These are phyloP conservation scores for Termitomyces titanicus DNA, from an alignment of 768 basidiomycete species.

Conservation along the genomic window DNA sequence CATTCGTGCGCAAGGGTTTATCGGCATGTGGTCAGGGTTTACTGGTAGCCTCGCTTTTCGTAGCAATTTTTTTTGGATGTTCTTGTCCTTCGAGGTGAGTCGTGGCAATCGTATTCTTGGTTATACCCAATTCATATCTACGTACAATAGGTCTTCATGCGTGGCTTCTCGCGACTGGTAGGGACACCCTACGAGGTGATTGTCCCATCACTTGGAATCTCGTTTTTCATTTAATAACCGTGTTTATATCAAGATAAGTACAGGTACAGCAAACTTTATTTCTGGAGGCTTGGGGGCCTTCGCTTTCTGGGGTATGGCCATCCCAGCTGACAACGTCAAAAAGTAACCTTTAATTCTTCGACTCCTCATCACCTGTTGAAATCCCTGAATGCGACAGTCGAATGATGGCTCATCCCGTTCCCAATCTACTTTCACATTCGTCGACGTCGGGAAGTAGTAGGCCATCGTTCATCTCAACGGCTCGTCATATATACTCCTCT, in stretches of 20 bases:
- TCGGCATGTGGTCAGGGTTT: slow-evolving; percentile 74
- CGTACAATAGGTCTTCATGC: slow-evolving; percentile 49
- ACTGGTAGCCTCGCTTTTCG: slow-evolving; percentile 70
- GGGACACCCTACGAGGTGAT: slow-evolving; percentile 61
- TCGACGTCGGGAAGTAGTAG: slow-evolving; percentile 23
- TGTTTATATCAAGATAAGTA: slow-evolving; percentile 45
- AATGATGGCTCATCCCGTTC: slow-evolving; percentile 60
- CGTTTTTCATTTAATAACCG: background rate
- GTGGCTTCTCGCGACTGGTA: slow-evolving; percentile 48
- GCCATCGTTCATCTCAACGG: slow-evolving; percentile 48
- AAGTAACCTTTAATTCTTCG: slow-evolving; percentile 44
- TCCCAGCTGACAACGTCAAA: slow-evolving; percentile 80
- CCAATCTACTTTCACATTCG: slow-evolving; percentile 35
- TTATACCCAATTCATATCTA: slow-evolving; percentile 15
- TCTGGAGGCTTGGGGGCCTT: slow-evolving; percentile 63
- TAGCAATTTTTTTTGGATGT: slow-evolving; percentile 79
- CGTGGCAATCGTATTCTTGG: background rate
- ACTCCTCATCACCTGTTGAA: slow-evolving; percentile 8
- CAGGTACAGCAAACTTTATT: slow-evolving; percentile 58
- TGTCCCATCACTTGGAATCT: background rate
- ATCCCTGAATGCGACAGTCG: slow-evolving; percentile 36
- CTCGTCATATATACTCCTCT: slow-evolving; percentile 47
- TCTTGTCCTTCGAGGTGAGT: slow-evolving; percentile 61
- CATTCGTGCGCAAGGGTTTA: slow-evolving; percentile 53
- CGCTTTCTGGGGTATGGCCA: slow-evolving; percentile 64